Evolutionary conservation across 78 protist genomes (phyloP).

Genomic region (Dictyostelium capitatum): DNA sequence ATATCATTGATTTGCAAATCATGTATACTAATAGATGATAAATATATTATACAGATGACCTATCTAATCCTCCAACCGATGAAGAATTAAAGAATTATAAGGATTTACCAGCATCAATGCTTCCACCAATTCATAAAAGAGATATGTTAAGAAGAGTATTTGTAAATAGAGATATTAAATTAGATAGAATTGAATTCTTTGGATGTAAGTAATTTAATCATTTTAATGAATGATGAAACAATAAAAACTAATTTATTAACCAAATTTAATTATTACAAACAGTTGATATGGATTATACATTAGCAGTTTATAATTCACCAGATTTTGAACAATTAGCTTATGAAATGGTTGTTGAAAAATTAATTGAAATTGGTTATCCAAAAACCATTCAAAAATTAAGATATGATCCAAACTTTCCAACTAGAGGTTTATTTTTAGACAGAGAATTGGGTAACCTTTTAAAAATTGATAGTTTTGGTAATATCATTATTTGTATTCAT

Average conservation of each 20-base stretch:
- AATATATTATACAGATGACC: slow-evolving; percentile 34
- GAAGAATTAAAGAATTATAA: slow-evolving; percentile 66
- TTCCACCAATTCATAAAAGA: slow-evolving; percentile 84
- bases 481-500: slow-evolving; percentile 64
- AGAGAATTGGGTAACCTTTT: slow-evolving; percentile 80
- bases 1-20: background rate
- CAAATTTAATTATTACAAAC: background rate
- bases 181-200: slow-evolving; percentile 77
- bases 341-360: slow-evolving; percentile 67
- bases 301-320: slow-evolving; percentile 84
- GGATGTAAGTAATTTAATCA: slow-evolving; percentile 88
- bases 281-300: slow-evolving; percentile 89
- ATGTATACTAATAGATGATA: background rate
- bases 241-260: background rate
- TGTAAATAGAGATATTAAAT: slow-evolving; percentile 75
- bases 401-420: slow-evolving; percentile 84
- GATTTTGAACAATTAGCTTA: slow-evolving; percentile 83
- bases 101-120: slow-evolving; percentile 61
- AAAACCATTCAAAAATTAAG: slow-evolving; percentile 32
- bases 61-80: slow-evolving; percentile 86
- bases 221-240: background rate
- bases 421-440: slow-evolving; percentile 86
- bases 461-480: slow-evolving; percentile 83
- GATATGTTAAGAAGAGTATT: slow-evolving; percentile 73
- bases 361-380: slow-evolving; percentile 84